Conservation (phyloP, 2,329 filamentous ascomycete genomes). For the Cladosporium oxysporum region DNA sequence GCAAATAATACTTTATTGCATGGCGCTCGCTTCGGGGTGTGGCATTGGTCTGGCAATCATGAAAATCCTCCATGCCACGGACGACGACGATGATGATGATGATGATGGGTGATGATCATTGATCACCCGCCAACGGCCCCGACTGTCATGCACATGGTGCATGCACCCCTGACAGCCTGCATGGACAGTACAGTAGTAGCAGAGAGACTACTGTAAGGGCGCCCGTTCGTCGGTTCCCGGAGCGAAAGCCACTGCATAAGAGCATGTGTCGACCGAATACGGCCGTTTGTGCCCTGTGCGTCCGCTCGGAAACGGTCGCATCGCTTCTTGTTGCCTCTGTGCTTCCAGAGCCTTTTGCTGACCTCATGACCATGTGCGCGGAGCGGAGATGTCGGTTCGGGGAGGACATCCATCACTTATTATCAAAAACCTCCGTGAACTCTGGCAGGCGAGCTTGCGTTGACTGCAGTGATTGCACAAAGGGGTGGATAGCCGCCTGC, state of each 20-base stretch:
- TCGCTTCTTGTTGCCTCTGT: background rate
- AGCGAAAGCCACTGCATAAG: background rate
- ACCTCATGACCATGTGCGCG: background rate
- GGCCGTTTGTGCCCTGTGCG: slow-evolving; percentile 3
- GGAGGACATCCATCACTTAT: background rate
- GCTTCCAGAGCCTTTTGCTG: background rate
- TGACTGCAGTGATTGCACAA: background rate
- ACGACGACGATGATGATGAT: background rate
- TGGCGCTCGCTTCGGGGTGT: background rate
- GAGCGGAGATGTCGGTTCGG: background rate
- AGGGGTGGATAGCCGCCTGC: background rate
- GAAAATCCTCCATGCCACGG: background rate
- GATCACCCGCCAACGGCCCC: slow-evolving; percentile 11
- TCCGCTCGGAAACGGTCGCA: background rate
- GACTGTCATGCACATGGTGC: background rate
- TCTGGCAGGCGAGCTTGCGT: background rate
- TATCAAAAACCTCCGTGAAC: background rate
- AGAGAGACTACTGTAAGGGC: background rate
- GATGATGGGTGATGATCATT: background rate
- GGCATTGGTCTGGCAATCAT: background rate
- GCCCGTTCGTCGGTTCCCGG: slow-evolving; percentile 16
- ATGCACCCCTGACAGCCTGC: slow-evolving; percentile 21
- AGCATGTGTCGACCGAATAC: background rate
- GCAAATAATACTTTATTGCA: background rate
- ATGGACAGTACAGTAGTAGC: background rate